phyloP scores from a whole-genome alignment of 768 basidiomycete species.

The Collybiopsis luxurians region DNA sequence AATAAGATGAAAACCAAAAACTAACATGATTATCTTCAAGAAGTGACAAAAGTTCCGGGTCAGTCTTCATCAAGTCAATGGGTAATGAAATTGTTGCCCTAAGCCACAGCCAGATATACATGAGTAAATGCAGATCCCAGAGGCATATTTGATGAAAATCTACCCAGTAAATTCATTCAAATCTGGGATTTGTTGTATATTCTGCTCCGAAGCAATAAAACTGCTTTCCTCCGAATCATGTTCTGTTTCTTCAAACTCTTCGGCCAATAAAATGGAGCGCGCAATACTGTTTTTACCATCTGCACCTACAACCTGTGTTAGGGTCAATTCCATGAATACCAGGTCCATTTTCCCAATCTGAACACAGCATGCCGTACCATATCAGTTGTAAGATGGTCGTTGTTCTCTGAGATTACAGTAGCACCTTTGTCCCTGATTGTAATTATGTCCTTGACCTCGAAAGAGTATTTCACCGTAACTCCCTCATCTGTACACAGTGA shows the following conservation, averaged over 20 bases:
- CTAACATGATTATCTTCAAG: background rate
- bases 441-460: background rate
- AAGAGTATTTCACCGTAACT: background rate
- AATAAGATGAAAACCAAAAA: background rate
- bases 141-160: background rate
- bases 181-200: background rate
- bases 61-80: background rate
- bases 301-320: slow-evolving; percentile 7
- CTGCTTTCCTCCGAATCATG: background rate
- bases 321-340: no score
- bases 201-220: background rate
- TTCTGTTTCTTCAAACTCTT: background rate
- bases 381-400: background rate
- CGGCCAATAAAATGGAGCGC: background rate
- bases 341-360: background rate
- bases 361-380: background rate
- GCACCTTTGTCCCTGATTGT: background rate
- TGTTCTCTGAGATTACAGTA: background rate
- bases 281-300: slow-evolving; percentile 10
- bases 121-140: no score
- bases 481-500: background rate
- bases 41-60: slow-evolving; percentile 2
- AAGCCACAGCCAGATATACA: no score
- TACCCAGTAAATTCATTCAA: background rate
- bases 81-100: background rate